phyloP scores from a whole-genome alignment of 352 stramenopile species.

The Phytophthora pinifolia region DNA sequence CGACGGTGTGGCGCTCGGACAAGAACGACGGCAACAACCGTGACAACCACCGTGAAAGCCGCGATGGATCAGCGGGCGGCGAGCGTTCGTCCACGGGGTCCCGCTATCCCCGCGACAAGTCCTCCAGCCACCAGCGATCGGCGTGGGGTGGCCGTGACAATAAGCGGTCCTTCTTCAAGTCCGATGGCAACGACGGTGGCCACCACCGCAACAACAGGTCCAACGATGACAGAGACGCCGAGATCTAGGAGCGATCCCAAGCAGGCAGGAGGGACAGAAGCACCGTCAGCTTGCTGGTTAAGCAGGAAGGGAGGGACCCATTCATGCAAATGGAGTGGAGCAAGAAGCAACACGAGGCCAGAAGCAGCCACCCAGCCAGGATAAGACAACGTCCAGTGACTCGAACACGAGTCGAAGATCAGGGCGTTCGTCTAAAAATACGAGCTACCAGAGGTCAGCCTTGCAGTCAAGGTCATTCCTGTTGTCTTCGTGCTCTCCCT shows the following conservation, averaged over 20 bases:
- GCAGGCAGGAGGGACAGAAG: neutral
- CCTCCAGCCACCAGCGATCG: slow-evolving; percentile 40
- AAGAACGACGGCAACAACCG: slow-evolving; percentile 40
- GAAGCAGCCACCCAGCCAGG: slow-evolving; percentile 4
- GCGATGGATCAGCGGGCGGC: slow-evolving; percentile 20
- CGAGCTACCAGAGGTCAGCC: slow-evolving; percentile 14
- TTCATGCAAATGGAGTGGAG: neutral
- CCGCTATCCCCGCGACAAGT: slow-evolving; percentile 60
- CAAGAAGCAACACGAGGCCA: slow-evolving; percentile 4
- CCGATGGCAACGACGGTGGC: slow-evolving; percentile 37
- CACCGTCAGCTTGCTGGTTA: slow-evolving; percentile 6
- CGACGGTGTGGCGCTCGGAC: slow-evolving; percentile 73
- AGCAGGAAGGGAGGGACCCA: slow-evolving; percentile 14
- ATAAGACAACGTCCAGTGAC: slow-evolving; percentile 11
- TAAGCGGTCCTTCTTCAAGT: slow-evolving; percentile 60
- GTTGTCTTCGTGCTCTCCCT: slow-evolving; percentile 1
- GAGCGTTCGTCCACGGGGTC: slow-evolving; percentile 36
- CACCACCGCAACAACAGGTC: slow-evolving; percentile 37
- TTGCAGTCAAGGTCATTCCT: slow-evolving; percentile 10
- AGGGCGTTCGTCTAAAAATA: slow-evolving; percentile 44
- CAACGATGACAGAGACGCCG: slow-evolving; percentile 32
- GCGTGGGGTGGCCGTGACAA: slow-evolving; percentile 57
- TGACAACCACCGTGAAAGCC: slow-evolving; percentile 33
- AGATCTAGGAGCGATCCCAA: slow-evolving; percentile 11
- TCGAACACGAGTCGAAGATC: slow-evolving; percentile 21